Base-by-base conservation (phyloP, 2,329 filamentous ascomycete species). In the Hypoxylon rubiginosum region DNA sequence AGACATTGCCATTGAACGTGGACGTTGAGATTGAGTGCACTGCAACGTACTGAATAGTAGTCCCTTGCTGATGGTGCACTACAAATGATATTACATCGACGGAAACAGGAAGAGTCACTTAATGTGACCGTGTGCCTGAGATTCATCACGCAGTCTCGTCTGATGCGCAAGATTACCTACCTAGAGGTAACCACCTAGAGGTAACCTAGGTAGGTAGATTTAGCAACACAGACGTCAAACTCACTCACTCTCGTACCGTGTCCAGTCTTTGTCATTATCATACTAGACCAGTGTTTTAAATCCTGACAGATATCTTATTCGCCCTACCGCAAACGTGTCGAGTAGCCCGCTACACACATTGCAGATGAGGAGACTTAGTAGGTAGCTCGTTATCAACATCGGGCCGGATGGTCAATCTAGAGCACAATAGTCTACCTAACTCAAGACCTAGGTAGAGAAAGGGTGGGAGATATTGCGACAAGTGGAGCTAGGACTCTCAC, bases 1-100 rank as follows among this genome's bases (percentile, higher is more conserved):
- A 72, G 61, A 70, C 66, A 10, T 51, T 73, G n/a, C 71, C 71
- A 2, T 49, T 72, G 24, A 69, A 70, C 21, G 67, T 69, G 1
- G 68, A 72, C 39, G 71, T 72, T 34, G 71, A 73, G 58, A 72
- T 73, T 50, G 70, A 73, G 62, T 73, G 70, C 41, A 71, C 69
- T 26, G 71, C 80, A 53, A 71, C 67, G 10, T 71, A 70, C 36
- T 71, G 43, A 58, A 15, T 9, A 8, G 28, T n/a, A 19, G 4
- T 4, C n/a, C n/a, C n/a, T n/a, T n/a, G n/a, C n/a, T n/a, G n/a
- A n/a, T n/a, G n/a, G 11, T 26, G 13, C 2, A 8, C 11, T 21
- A 21, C 43, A 24, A 48, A 26, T n/a, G 15, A 49, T 8, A 49
- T 17, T 15, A 30, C 21, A 7, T 30, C 13, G 15, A 49, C 15